These are phyloP conservation scores for Cyathus striatus DNA, from an alignment of 768 basidiomycete genomes.

Conservation along the genomic window DNA sequence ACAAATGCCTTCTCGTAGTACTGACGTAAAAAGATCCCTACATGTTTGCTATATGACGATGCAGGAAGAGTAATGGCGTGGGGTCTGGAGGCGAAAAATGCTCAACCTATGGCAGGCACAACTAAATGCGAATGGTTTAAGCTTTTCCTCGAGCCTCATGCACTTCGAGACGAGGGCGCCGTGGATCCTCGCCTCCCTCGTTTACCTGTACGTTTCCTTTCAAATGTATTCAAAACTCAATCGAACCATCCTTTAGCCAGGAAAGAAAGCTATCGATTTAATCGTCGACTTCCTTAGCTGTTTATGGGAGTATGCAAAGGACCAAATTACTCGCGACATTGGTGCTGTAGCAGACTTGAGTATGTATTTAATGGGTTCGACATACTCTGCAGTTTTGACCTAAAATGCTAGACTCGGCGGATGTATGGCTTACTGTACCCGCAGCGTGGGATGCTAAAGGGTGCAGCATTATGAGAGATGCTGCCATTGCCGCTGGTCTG, in stretches of 20 bases:
- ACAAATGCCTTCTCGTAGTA: not conserved
- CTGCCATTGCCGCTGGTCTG: conserved; percentile 76
- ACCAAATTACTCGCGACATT: conserved; percentile 83
- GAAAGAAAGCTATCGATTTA: conserved; percentile 72
- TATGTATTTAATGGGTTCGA: conserved; percentile 25
- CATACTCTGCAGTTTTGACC: not conserved
- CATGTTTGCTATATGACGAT: conserved; percentile 79
- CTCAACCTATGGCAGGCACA: conserved; percentile 61
- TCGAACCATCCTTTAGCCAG: conserved; percentile 38
- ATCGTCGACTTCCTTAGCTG: conserved; percentile 81
- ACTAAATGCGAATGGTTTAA: conserved; percentile 69
- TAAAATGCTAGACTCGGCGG: conserved; percentile 62
- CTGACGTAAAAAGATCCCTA: conserved; percentile 48
- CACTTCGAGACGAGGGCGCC: conserved; percentile 63
- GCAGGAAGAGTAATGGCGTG: conserved; percentile 71
- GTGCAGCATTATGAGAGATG: conserved; percentile 81
- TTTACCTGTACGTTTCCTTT: conserved; percentile 55
- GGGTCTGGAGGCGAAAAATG: conserved; percentile 86
- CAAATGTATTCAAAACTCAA: not conserved
- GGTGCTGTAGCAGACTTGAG: conserved; percentile 83
- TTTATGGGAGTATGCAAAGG: conserved; percentile 84
- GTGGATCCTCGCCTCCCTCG: conserved; percentile 77
- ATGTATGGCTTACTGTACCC: conserved; percentile 84
- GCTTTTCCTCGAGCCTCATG: conserved; percentile 79
- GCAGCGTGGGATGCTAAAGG: conserved; percentile 90